phyloP scores from a whole-genome alignment of 768 basidiomycete species.

The Naganishia kalamii region DNA sequence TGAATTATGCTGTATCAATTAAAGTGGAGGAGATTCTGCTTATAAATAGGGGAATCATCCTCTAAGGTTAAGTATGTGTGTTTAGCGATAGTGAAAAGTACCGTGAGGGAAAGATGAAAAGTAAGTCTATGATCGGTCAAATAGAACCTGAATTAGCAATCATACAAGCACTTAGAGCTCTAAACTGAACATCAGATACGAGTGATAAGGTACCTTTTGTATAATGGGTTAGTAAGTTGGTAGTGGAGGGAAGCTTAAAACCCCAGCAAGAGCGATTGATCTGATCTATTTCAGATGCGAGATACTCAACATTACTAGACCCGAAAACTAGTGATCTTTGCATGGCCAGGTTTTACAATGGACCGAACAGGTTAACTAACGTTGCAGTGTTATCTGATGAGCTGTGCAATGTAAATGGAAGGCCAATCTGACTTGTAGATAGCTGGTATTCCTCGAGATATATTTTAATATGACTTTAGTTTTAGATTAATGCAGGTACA shows the following conservation, averaged over 20 bases:
- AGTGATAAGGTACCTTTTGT: slow-evolving; percentile 29
- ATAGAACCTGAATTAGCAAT: slow-evolving; percentile 30
- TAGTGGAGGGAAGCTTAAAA: slow-evolving; percentile 24
- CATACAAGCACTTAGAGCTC: slow-evolving; percentile 28
- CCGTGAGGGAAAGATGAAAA: slow-evolving; percentile 14
- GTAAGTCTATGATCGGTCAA: slow-evolving; percentile 28
- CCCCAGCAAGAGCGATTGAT: slow-evolving; percentile 28
- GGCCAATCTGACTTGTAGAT: slow-evolving; percentile 35
- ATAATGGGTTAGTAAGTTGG: slow-evolving; percentile 28
- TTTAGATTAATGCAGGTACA: slow-evolving; percentile 32
- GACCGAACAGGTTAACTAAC: slow-evolving; percentile 27
- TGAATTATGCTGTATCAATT: slow-evolving; percentile 26
- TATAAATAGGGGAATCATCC: background rate
- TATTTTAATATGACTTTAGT: slow-evolving; percentile 36
- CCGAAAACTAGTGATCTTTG: slow-evolving; percentile 30
- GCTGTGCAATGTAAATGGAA: slow-evolving; percentile 33
- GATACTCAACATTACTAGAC: slow-evolving; percentile 23
- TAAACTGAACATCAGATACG: too few species aligned
- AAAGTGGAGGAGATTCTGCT: slow-evolving; percentile 22
- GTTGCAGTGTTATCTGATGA: slow-evolving; percentile 29
- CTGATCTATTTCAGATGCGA: slow-evolving; percentile 1
- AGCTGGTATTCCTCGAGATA: slow-evolving; percentile 37
- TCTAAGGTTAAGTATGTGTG: slow-evolving; percentile 6
- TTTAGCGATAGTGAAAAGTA: background rate
- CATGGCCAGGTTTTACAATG: slow-evolving; percentile 26